Conservation (phyloP, 176 grass and related monocot species). For the Musa schizocarpa region DNA sequence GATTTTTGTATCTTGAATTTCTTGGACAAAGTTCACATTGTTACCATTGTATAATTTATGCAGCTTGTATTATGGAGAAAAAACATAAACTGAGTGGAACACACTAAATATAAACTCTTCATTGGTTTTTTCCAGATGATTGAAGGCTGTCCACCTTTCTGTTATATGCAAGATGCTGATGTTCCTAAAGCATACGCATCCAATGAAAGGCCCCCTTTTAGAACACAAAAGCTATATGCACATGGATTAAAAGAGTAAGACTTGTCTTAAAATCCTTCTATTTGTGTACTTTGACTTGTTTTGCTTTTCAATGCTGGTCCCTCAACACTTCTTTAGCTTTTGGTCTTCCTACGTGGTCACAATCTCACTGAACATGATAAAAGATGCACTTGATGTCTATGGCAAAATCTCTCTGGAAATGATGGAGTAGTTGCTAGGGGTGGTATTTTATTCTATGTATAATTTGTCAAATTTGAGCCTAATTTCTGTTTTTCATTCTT, state of each 20-base stretch:
- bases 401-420: too few relatives aligned
- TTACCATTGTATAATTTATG: not conserved
- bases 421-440: too few relatives aligned
- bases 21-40: not conserved
- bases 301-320: too few relatives aligned
- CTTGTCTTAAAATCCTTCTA: not conserved
- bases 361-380: too few relatives aligned
- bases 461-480: too few relatives aligned
- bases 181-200: conserved; percentile 17
- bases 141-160: conserved; percentile 13
- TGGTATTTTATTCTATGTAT: too few relatives aligned
- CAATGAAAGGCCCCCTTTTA: conserved; percentile 11
- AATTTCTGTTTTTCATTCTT: too few relatives aligned
- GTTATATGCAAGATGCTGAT: not conserved
- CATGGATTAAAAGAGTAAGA: conserved; percentile 18
- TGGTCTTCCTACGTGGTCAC: too few relatives aligned
- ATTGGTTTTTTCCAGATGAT: conserved; percentile 12
- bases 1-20: not conserved
- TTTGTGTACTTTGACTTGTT: not conserved
- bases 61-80: not conserved
- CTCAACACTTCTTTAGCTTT: too few relatives aligned
- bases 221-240: conserved; percentile 11
- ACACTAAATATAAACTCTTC: not conserved
- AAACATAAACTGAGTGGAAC: not conserved
- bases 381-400: too few relatives aligned